Conservation (phyloP, 176 grass and related monocot species). For the Carex littledalei region DNA sequence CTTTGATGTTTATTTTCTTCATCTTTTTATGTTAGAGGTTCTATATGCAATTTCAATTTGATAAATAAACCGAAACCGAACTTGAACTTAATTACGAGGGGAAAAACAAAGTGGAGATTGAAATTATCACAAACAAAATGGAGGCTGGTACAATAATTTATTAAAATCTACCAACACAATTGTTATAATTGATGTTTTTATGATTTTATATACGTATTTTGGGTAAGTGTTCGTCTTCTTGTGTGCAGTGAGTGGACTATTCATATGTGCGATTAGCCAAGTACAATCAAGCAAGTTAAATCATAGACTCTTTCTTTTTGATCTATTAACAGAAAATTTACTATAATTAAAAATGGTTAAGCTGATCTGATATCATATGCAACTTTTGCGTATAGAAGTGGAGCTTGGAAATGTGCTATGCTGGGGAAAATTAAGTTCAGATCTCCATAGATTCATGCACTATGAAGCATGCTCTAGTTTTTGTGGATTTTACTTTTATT, state of each 20-base stretch:
- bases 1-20: not conserved
- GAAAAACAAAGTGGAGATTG: no score
- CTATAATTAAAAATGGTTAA: not conserved
- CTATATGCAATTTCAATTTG: not conserved
- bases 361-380: not conserved
- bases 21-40: not conserved
- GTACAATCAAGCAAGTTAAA: no score
- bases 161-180: no score
- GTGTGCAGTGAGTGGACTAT: no score
- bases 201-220: no score
- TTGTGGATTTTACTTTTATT: not conserved
- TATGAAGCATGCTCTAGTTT: not conserved
- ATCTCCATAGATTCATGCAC: slow-evolving; percentile 36
- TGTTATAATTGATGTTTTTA: no score
- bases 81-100: no score
- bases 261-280: slow-evolving; percentile 42
- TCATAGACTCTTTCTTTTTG: not conserved
- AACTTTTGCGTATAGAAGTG: slow-evolving; percentile 84
- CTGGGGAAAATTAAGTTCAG: slow-evolving; percentile 84
- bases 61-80: no score
- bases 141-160: no score
- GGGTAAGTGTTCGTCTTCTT: no score
- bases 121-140: no score
- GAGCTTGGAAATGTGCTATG: slow-evolving; percentile 77
- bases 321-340: not conserved